Base-by-base conservation (phyloP, 257 asterid species). In the Solanum chmielewskii region DNA sequence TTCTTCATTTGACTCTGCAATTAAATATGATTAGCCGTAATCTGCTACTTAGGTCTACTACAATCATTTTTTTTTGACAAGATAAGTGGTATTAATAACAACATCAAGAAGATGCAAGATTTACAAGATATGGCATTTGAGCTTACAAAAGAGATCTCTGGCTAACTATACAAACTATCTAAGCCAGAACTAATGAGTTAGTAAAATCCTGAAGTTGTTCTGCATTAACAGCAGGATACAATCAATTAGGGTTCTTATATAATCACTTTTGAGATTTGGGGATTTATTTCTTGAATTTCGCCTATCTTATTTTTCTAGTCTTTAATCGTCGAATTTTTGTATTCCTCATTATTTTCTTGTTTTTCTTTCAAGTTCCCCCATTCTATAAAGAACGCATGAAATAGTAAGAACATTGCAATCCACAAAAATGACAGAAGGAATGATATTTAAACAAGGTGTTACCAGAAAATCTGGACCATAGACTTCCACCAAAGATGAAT, bases 401-500 rank as follows among this genome's bases (percentile, higher is more conserved):
- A 81, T 52, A 29, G 29, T 68, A 56, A 83, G 78, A 77, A 14
- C 7, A 45, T 14, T 20, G 23, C 86, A 66, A 83, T 29, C 12
- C 78, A 12, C 3, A 27, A 86, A 47, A 21, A 45, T 73, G 52
- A 35, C 25, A 9, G 33, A 70, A 7, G n/a, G 74, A 85, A 35
- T 33, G 83, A 86, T 49, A 73, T 11, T 85, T 85, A 49, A 85
- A 85, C 82, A 68, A 87, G 64, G 83, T 35, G 81, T 77, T n/a
- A 91, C 91, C 77, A 86, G 85, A 75, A 31, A 86, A 74, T 74
- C 86, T 60, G 12, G 68, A 52, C 88, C 77, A 60, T 84, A 68
- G 37, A 83, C 33, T 83, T 27, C 23, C 56, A 85, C 85, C 88
- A 56, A 39, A 37, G 49, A 87, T 27, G 88, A 27, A 60, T 77